Evolutionary conservation across 2,329 filamentous ascomycete species (phyloP).

Genomic region (Biscogniauxia sp.): DNA sequence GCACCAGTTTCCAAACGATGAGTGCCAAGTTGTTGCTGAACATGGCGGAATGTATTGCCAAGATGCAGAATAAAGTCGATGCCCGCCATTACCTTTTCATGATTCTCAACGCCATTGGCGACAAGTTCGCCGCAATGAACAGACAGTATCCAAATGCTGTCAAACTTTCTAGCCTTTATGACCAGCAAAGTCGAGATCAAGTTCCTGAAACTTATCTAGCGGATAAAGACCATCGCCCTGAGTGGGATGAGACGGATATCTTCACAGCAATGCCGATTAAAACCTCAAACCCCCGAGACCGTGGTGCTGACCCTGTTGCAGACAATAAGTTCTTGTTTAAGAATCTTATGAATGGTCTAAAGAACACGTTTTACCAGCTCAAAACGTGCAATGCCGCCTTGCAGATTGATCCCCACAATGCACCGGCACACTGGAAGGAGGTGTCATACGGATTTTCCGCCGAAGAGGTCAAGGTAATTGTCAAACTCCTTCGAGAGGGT

Average conservation of each 20-base stretch:
- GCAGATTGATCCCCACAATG: conserved; percentile 71
- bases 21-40: conserved; percentile 95
- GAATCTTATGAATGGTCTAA: conserved; percentile 91
- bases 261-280: conserved; percentile 96
- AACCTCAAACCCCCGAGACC: conserved; percentile 84
- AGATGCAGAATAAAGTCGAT: conserved; percentile 88
- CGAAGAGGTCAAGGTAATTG: conserved; percentile 93
- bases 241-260: conserved; percentile 98
- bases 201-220: conserved; percentile 77
- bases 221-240: conserved; percentile 74
- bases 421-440: conserved; percentile 89
- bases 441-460: conserved; percentile 95
- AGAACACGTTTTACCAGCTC: conserved; percentile 94
- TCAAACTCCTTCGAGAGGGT: conserved; percentile 95
- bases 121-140: conserved; percentile 99
- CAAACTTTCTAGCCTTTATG: conserved; percentile 80
- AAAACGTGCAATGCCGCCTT: conserved; percentile 80
- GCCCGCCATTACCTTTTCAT: conserved; percentile 94
- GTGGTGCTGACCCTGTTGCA: conserved; percentile 82
- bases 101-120: conserved; percentile 95
- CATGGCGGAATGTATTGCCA: conserved; percentile 97
- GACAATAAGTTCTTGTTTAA: conserved; percentile 99
- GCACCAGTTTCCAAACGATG: conserved; percentile 99
- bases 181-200: conserved; percentile 62
- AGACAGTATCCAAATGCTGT: conserved; percentile 91